Base-by-base conservation (phyloP, 768 basidiomycete genomes). In the Pulveroboletus ravenelii region DNA sequence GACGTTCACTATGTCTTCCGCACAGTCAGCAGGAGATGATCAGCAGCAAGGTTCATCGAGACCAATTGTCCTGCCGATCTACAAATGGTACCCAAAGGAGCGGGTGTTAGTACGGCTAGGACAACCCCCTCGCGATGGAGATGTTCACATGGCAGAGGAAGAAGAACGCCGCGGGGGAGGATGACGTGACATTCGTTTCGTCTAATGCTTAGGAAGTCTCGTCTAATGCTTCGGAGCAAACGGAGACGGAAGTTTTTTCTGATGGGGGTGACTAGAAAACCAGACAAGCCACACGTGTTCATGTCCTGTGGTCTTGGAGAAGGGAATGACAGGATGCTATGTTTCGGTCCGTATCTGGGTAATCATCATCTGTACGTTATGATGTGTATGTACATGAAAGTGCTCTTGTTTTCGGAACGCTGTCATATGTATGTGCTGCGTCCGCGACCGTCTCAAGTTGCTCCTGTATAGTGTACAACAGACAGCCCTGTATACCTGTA, bases 81-180 rank as follows among this genome's bases (percentile, higher is more conserved):
- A 62, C 37, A 51, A 27, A 40, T 61, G 55, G 52, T n/a, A 60
- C 15, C 15, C 37, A 2, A 38, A n/a, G 25, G 50, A 6, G 13
- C 40, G 45, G 0, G 4, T 25, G 10, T 13, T 62, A 3, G 30
- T 49, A 1, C 51, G 5, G 17, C 10, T 62, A 6, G 30, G 45
- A 2, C 51, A 5, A 27, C 4, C 60, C 10, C 25, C 40, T 2
- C 25, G 6, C 25, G 25, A 6, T 27, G 25, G 5, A 23, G 6
- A n/a, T 30, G 6, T 30, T 29, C 5, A 23, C 12, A 5, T 5
- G 15, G 47, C 29, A 25, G 40, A 20, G 3, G n/a, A n/a, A n/a
- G 40, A 30, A 25, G 54, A 42, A 5, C 45, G 29, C 10, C 32
- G 20, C 10, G 36, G 18, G 15, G 53, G 61, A 61, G 9, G 58